phyloP scores from a whole-genome alignment of 257 asterid species.

The Solanum appendiculatum region DNA sequence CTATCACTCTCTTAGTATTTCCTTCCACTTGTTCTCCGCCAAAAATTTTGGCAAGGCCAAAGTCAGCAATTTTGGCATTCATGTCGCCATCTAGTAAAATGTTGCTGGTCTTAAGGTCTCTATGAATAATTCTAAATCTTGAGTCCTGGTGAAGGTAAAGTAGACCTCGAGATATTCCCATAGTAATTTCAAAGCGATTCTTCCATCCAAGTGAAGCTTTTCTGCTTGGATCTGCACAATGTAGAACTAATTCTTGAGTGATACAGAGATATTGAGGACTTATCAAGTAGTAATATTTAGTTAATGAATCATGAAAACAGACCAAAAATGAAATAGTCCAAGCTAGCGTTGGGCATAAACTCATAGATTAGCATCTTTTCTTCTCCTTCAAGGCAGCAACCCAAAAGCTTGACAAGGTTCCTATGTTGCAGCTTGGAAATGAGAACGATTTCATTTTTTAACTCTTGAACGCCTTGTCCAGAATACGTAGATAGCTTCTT shows the following conservation, averaged over 20 bases:
- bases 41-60: constrained; percentile 8
- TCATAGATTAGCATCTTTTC: constrained; percentile 8
- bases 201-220: not conserved
- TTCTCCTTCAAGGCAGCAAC: constrained; percentile 3
- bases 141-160: constrained; percentile 13
- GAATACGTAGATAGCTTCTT: constrained; percentile 4
- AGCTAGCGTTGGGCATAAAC: constrained; percentile 6
- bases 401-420: constrained; percentile 8
- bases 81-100: constrained; percentile 2
- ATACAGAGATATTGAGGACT: not conserved
- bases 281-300: not conserved
- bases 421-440: constrained; percentile 14
- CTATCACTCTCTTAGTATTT: constrained; percentile 3
- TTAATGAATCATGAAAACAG: not conserved
- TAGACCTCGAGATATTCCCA: constrained; percentile 10
- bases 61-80: constrained; percentile 12
- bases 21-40: not conserved
- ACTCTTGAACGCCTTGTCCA: constrained; percentile 4
- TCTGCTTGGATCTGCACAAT: not conserved
- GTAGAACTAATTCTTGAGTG: not conserved
- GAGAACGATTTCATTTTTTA: not conserved
- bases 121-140: constrained; percentile 9
- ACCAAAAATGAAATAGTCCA: constrained; percentile 10
- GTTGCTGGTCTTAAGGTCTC: constrained; percentile 8
- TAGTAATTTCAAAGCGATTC: not conserved